Evolutionary conservation across 176 grass and related monocot species (phyloP).

Genomic region (Secale cereale): DNA sequence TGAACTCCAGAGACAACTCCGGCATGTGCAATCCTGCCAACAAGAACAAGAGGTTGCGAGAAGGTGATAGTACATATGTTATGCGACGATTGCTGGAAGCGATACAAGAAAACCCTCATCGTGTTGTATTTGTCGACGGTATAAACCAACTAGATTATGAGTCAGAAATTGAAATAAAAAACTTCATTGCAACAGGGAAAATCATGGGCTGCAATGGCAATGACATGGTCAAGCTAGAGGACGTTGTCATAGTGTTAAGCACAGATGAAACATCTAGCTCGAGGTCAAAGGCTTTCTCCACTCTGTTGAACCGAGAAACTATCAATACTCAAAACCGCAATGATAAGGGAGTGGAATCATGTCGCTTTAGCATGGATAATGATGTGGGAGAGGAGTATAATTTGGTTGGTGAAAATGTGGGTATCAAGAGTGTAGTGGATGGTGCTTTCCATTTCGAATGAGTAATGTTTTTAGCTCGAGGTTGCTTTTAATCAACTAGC

Average conservation of each 20-base stretch:
- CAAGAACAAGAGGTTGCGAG: conserved; percentile 6
- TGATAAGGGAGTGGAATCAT: background rate
- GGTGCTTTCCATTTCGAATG: background rate
- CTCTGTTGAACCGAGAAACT: conserved; percentile 2
- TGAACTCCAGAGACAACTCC: background rate
- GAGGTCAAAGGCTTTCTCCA: conserved; percentile 20
- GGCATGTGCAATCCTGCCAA: background rate
- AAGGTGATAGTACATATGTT: background rate
- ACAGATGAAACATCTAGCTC: conserved; percentile 13
- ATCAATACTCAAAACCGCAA: background rate
- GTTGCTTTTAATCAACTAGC: too few species aligned
- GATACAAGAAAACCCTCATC: conserved; percentile 38
- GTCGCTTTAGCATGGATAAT: conserved; percentile 44
- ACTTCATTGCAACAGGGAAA: conserved; percentile 11
- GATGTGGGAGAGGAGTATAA: background rate
- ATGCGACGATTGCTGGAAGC: conserved; percentile 26
- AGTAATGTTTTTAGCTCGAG: too few species aligned
- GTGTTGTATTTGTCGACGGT: conserved; percentile 55
- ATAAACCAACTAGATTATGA: conserved; percentile 18
- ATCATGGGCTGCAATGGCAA: conserved; percentile 26
- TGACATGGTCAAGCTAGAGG: conserved; percentile 30
- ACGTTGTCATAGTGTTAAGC: conserved; percentile 55
- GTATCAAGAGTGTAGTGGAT: conserved; percentile 35
- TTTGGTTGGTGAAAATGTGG: background rate
- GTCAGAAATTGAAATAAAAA: conserved; percentile 16